Percentiles rank a stretch among this genome's conserved stretches.
phyloP scores from a whole-genome alignment of 352 stramenopile species.

The Pythium apleroticum region DNA sequence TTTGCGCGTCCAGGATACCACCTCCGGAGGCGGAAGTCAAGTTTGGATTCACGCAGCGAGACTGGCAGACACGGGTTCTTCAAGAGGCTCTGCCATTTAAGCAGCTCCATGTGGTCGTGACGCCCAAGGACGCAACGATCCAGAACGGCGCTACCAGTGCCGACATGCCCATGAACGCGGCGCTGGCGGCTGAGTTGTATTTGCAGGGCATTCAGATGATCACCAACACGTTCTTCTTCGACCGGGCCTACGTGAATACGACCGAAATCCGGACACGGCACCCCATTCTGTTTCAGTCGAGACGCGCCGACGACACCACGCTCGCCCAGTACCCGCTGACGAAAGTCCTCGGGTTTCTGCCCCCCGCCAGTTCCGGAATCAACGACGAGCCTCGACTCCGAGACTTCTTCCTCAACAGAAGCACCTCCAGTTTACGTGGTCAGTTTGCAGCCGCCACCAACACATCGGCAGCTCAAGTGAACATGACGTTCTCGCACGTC shows the following conservation, averaged over 20 bases:
- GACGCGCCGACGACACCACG: no score
- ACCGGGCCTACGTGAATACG: neutral
- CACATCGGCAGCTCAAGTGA: neutral
- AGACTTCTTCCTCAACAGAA: constrained; percentile 1
- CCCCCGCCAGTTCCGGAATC: neutral
- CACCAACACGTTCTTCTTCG: neutral
- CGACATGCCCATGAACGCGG: constrained; percentile 10
- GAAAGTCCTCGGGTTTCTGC: neutral
- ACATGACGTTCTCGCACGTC: constrained; percentile 9
- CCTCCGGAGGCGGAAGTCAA: neutral
- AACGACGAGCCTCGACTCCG: neutral
- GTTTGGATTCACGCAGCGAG: constrained; percentile 6
- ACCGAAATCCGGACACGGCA: neutral
- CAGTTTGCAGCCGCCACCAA: neutral
- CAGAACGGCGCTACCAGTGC: neutral
- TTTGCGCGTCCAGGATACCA: neutral
- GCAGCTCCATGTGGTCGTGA: neutral
- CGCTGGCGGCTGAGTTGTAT: constrained; percentile 6
- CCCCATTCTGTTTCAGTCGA: neutral
- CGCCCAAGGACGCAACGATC: neutral
- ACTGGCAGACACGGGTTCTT: constrained; percentile 9
- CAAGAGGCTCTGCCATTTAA: neutral
- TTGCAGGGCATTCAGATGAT: neutral
- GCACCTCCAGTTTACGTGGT: neutral
- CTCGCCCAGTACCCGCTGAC: neutral